Base-by-base conservation (phyloP, 1,139 yeast genomes). In the Hansenula sp. region DNA sequence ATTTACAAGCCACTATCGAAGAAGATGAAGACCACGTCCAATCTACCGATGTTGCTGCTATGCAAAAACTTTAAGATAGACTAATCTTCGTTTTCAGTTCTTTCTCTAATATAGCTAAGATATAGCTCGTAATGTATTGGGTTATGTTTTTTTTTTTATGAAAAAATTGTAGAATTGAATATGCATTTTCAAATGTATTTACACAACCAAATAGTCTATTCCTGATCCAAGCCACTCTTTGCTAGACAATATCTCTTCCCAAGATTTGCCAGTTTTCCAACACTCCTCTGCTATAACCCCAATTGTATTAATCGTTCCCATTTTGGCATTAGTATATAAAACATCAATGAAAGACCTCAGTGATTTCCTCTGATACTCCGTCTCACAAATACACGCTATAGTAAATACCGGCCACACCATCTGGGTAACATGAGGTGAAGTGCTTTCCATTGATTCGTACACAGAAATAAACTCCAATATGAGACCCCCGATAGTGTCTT, bases 21-120 rank as follows among this genome's bases (percentile, higher is more conserved):
- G 97, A 83, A 64, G 95, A 85, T 68, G 98, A 92, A 79, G 99
- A 92, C 76, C 94, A 89, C 75, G 97, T 92, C 64, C 99, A 92
- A 82, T 90, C 97, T 59, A 83, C 96, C 54, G 97, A 90, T 72
- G 70, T 90, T 69, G 96, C 95, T 73, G 97, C 97, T 72, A 90
- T 90, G 97, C 87, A 78, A 74, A 90, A 90, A 77, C 80, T 90
- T 74, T 90, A 88, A 82, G 75, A 27, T 36, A 34, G 22, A 3
- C 2, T 13, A 31, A 28, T 28, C 14, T 33, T 18, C 14, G 29
- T 36, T 22, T 41, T 33, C 30, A 11, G 22, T 14, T 26, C 38
- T 19, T n/a, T n/a, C n/a, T n/a, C n/a, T n/a, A n/a, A n/a, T n/a
- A 35, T 39, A 42, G 39, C 37, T 30, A 34, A 13, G 36, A 25